Evolutionary conservation across 78 protist genomes (phyloP), one percentile per base, ranked within the genome.

Genomic region (Chrysochromulina parva): DNA sequence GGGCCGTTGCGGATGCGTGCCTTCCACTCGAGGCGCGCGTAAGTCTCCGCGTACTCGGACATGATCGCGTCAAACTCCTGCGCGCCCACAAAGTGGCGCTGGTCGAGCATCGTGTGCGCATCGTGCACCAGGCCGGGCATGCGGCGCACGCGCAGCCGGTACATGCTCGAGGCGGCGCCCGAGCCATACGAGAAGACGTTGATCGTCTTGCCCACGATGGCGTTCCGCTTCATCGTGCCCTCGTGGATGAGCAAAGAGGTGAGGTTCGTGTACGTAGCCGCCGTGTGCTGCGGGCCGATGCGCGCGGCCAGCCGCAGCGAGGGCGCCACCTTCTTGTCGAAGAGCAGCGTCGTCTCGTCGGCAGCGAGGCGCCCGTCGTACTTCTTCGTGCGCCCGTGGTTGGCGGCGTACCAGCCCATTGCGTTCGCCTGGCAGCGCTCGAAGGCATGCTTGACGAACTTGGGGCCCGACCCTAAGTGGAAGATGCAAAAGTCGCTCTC

Each of bases 131-230:
- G 7, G 50, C 14, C 57, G 20, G 86, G 86, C 3, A 80, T n/a
- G n/a, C 59, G 58, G 3, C 38, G 60, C 47, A 88, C 90, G 69
- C 38, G 50, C 50, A 91, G 50, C 28, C 67, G n/a, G 66, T 54
- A 91, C 89, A 91, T 78, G 17, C 84, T 66, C 60, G 93, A 24
- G 84, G 81, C 73, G 55, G 60, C 26, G 38, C 93, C 93, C 16
- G 93, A 91, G 17, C 93, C 93, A 53, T 91, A 91, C 66, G 86
- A 66, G 84, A 91, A 91, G 76, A 58, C 13, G 13, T 58, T 58
- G 62, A 58, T 58, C 24, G 62, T 58, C 62, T 91, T 74, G 48
- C 90, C 93, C 26, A n/a, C 82, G 22, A 85, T 19, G 84, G 13
- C 71, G 11, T 81, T 58, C 38, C 38, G 38, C 38, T 38, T 38